Evolutionary conservation across 2,329 filamentous ascomycete species (phyloP).

Genomic region (Alternaria burnsii): DNA sequence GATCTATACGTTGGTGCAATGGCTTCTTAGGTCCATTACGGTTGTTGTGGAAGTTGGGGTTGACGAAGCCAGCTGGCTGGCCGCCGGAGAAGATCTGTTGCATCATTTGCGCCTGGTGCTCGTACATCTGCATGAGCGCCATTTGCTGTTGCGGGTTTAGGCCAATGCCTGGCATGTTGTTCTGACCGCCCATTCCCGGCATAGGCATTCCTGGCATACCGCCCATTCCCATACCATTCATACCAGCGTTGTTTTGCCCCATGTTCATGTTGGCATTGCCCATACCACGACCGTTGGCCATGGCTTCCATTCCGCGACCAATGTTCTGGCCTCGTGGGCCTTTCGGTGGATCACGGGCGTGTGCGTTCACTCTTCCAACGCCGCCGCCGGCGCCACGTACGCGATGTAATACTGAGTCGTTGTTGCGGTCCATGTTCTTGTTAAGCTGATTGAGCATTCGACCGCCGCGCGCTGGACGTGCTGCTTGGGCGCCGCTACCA

Average conservation of each 20-base stretch:
- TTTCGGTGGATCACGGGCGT: constrained; percentile 73
- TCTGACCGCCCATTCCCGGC: constrained; percentile 48
- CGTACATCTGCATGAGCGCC: constrained; percentile 78
- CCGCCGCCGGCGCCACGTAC: constrained; percentile 76
- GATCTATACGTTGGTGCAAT: constrained; percentile 76
- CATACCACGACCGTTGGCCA: constrained; percentile 52
- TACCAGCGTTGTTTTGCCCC: constrained; percentile 48
- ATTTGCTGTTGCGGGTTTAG: constrained; percentile 75
- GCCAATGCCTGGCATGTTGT: constrained; percentile 57
- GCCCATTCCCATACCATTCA: constrained; percentile 46
- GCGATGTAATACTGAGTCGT: constrained; percentile 80
- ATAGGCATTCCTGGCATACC: constrained; percentile 46
- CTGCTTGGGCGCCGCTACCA: constrained; percentile 55
- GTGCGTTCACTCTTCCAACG: constrained; percentile 81
- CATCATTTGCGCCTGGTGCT: constrained; percentile 77
- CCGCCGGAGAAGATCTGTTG: constrained; percentile 50
- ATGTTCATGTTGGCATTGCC: constrained; percentile 44
- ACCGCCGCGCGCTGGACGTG: constrained; percentile 63
- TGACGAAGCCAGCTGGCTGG: constrained; percentile 61
- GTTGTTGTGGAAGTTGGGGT: constrained; percentile 60
- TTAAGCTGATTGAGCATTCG: constrained; percentile 86
- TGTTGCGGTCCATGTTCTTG: constrained; percentile 79
- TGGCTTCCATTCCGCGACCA: constrained; percentile 45
- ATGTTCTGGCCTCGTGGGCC: constrained; percentile 68
- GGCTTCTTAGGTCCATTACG: constrained; percentile 59